Percentiles rank a stretch among this genome's conserved stretches.
Evolutionary conservation across 208 protist species (phyloP).

Genomic region (Herpetomonas samuelpessoai): DNA sequence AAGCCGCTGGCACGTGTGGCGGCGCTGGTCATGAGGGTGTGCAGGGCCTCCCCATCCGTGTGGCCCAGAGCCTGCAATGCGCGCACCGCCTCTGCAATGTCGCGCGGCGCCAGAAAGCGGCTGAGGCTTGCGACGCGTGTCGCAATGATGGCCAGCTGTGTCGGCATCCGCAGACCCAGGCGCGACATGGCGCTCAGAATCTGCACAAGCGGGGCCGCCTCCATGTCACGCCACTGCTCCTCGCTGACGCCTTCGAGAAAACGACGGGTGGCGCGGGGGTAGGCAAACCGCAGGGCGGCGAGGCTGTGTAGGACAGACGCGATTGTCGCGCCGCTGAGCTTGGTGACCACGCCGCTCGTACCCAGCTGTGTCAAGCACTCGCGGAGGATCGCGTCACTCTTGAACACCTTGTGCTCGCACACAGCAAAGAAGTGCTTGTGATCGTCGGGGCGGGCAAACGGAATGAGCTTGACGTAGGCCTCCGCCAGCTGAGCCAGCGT

Average conservation of each 20-base stretch:
- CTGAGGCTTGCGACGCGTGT: slow-evolving; percentile 37
- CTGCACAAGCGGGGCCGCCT: slow-evolving; percentile 67
- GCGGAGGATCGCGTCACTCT: slow-evolving; percentile 79
- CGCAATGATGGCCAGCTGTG: slow-evolving; percentile 33
- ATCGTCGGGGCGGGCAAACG: slow-evolving; percentile 70
- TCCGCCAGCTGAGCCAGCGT: slow-evolving; percentile 37
- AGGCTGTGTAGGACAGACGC: slow-evolving; percentile 74
- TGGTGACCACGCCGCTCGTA: slow-evolving; percentile 30
- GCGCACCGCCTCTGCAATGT: slow-evolving; percentile 61
- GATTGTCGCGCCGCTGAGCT: slow-evolving; percentile 61
- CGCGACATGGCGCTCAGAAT: slow-evolving; percentile 52
- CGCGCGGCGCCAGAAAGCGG: slow-evolving; percentile 54
- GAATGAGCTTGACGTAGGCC: slow-evolving; percentile 56
- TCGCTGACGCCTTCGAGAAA: slow-evolving; percentile 53
- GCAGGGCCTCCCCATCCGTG: slow-evolving; percentile 45
- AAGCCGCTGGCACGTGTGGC: slow-evolving; percentile 39
- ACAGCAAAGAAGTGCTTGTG: slow-evolving; percentile 84
- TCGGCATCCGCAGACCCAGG: slow-evolving; percentile 54
- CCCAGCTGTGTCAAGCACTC: slow-evolving; percentile 60
- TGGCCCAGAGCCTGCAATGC: slow-evolving; percentile 62
- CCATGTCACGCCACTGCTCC: slow-evolving; percentile 83
- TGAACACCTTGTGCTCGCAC: slow-evolving; percentile 83
- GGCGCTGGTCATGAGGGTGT: slow-evolving; percentile 50
- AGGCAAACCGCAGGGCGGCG: slow-evolving; percentile 68
- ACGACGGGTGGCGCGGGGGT: slow-evolving; percentile 57